Percentiles rank a stretch among this genome's conserved stretches.
These are phyloP conservation scores for Pleurotus giganteus DNA, from an alignment of 768 basidiomycete species.

Conservation along the genomic window DNA sequence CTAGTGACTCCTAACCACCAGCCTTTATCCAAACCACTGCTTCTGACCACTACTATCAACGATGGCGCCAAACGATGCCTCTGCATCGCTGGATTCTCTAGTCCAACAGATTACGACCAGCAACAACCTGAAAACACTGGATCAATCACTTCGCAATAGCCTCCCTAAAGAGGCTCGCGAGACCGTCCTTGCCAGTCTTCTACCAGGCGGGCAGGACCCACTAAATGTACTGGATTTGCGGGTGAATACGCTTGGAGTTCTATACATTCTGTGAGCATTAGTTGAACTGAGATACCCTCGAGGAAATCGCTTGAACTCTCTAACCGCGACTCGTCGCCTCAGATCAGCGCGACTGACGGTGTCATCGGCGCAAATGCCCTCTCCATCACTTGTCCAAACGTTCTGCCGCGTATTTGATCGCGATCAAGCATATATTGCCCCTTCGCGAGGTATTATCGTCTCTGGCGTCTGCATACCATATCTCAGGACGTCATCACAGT, in stretches of 20 bases:
- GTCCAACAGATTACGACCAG: constrained; percentile 45
- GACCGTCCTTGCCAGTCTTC: constrained; percentile 47
- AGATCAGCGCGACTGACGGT: constrained; percentile 61
- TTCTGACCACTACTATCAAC: constrained; percentile 8
- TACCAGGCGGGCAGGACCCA: constrained; percentile 68
- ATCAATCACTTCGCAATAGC: constrained; percentile 41
- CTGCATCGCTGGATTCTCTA: constrained; percentile 34
- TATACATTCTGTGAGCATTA: constrained; percentile 69
- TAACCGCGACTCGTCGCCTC: background rate
- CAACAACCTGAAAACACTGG: constrained; percentile 33
- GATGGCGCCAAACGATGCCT: constrained; percentile 23
- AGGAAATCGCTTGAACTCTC: background rate
- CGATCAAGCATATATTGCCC: constrained; percentile 61
- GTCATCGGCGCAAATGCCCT: constrained; percentile 37
- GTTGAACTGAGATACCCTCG: background rate
- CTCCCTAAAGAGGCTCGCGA: constrained; percentile 61
- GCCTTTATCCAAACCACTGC: too few species aligned
- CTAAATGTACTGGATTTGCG: constrained; percentile 53
- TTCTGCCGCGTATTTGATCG: constrained; percentile 68
- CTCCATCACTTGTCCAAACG: constrained; percentile 39
- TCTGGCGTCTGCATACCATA: background rate
- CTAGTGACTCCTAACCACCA: too few species aligned
- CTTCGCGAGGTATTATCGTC: constrained; percentile 55
- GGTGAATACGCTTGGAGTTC: constrained; percentile 58
- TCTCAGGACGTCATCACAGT: constrained; percentile 39